Evolutionary conservation across 768 basidiomycete species (phyloP), one percentile per base, ranked within the genome.

Genomic region (Leccinum olivaceopallidum): DNA sequence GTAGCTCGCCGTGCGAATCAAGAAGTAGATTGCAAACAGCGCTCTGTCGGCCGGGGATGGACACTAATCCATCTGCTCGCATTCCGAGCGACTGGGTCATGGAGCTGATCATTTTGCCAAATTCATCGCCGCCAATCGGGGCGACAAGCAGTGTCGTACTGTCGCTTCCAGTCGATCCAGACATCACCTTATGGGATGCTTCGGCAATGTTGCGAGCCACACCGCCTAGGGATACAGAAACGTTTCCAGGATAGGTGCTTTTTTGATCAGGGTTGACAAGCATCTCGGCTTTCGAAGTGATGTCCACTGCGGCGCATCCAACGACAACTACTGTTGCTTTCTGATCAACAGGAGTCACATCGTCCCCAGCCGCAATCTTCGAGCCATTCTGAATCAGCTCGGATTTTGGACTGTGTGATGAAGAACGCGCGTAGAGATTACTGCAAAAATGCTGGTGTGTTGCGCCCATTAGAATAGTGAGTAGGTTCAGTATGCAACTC

Each of bases 181-280:
- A 68, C 61, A 87, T 70, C 6, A 89, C 72, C 30, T 91, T 85
- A 70, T 92, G 87, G 6, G 94, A 83, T 1, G 94, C 92, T 72
- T 98, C 95, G 3, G 95, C 91, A 48, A 99, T 85, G 71, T 99
- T 99, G n/a, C 95, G 87, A 1, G 85, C 95, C 14, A 99, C 96
- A 30, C 96, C 96, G 2, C 96, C 96, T 6, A 92, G 77, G 0
- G 89, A 82, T 42, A 95, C 61, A 16, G 79, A 76, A 26, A 98
- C 85, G 13, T 71, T 77, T 10, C 97, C 97, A 0, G 94, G 94
- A 12, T 82, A 82, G 0, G 95, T 98, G 0, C 94, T 90, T 58
- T 86, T 80, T 13, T 80, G 72, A n/a, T 77, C 71, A 36, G 80
- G 65, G 37, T 59, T 55, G 16, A 72, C 63, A 7, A 68, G 51